These are phyloP conservation scores for Strobilomyces echinocephalus DNA, from an alignment of 768 basidiomycete genomes.

Conservation along the genomic window DNA sequence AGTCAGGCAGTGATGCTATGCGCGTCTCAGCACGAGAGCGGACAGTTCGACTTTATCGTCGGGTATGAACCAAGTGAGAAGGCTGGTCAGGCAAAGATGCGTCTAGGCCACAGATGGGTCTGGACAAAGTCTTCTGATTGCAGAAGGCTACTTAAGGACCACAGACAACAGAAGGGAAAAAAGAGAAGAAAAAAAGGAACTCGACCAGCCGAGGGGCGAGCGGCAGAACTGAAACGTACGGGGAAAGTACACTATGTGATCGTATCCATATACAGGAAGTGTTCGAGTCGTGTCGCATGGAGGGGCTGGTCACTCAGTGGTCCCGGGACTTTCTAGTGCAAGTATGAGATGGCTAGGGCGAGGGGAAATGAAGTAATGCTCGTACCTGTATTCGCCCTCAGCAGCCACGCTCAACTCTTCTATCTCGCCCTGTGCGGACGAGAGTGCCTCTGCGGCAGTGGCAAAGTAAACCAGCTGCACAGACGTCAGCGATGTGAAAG, in stretches of 20 bases:
- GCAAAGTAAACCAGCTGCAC: conserved; percentile 66
- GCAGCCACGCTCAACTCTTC: conserved; percentile 91
- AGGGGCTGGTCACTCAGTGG: conserved; percentile 48
- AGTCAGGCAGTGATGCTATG: too few species aligned
- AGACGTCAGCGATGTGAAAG: conserved; percentile 4
- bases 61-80: too few species aligned
- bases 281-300: neutral
- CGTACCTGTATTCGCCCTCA: conserved; percentile 91
- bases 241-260: conserved; percentile 11
- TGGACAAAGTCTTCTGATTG: conserved; percentile 6
- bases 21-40: too few species aligned
- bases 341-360: conserved; percentile 1
- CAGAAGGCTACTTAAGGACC: conserved; percentile 7
- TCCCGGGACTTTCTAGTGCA: conserved; percentile 75
- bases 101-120: neutral
- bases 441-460: conserved; percentile 73
- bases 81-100: too few species aligned
- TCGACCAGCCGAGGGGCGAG: neutral
- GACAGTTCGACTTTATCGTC: too few species aligned
- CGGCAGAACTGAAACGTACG: conserved; percentile 1
- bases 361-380: neutral
- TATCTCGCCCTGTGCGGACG: conserved; percentile 83
- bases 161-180: conserved; percentile 3
- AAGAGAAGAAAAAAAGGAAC: too few species aligned
- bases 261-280: conserved; percentile 8